These are phyloP conservation scores for Plantago major DNA, from an alignment of 257 asterid species.

Conservation along the genomic window DNA sequence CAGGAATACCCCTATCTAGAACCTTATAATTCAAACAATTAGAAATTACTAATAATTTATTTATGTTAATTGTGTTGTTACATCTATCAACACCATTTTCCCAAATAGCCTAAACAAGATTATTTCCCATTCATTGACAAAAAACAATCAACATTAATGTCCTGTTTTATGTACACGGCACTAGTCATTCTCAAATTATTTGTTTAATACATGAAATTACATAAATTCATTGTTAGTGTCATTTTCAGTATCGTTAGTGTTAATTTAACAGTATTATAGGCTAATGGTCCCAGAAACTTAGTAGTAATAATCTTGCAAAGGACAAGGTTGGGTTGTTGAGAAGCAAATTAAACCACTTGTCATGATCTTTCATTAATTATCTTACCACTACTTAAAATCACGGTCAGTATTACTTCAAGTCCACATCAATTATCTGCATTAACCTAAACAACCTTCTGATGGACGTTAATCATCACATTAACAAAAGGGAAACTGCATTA, in stretches of 20 bases:
- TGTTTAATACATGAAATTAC: too few species aligned
- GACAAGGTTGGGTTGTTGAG: slow-evolving; percentile 78
- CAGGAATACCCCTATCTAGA: too few species aligned
- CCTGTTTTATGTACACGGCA: too few species aligned
- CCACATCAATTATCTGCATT: slow-evolving; percentile 27
- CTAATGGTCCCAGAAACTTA: slow-evolving; percentile 47
- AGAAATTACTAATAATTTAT: too few species aligned
- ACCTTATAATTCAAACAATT: too few species aligned
- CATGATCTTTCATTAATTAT: slow-evolving; percentile 31
- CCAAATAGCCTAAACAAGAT: slow-evolving; percentile 36
- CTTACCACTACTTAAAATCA: slow-evolving; percentile 25
- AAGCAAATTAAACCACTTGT: slow-evolving; percentile 33
- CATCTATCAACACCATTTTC: slow-evolving; percentile 56
- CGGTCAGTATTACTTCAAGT: slow-evolving; percentile 30
- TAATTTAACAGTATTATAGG: slow-evolving; percentile 21
- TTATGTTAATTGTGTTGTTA: slow-evolving; percentile 25
- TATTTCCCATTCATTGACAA: too few species aligned
- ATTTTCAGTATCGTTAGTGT: too few species aligned
- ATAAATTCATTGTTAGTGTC: too few species aligned
- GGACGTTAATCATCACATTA: slow-evolving; percentile 17
- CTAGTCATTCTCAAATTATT: too few species aligned
- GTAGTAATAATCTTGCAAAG: slow-evolving; percentile 18
- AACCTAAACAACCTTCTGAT: slow-evolving; percentile 23
- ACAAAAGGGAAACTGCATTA: slow-evolving; percentile 1
- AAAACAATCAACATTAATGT: too few species aligned